Percentiles rank a stretch among this genome's conserved stretches.
phyloP scores from a whole-genome alignment of 78 protist species.

The Cavenderia fasciculata region DNA sequence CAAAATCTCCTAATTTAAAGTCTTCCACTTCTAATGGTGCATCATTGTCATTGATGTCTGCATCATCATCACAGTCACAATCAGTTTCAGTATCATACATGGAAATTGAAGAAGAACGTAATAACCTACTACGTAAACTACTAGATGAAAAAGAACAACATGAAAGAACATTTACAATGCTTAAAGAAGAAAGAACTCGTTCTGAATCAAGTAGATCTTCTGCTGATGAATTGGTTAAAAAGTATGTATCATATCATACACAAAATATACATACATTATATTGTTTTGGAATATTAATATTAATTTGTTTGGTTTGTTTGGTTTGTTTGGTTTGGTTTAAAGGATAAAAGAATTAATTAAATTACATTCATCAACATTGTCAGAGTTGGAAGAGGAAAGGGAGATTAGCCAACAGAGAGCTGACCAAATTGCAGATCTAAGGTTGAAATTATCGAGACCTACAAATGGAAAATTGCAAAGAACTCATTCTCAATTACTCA shows the following conservation, averaged over 20 bases:
- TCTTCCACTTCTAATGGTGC: neutral
- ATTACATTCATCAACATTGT: slow-evolving; percentile 27
- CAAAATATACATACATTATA: too few species aligned
- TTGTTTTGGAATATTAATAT: too few species aligned
- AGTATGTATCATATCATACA: slow-evolving; percentile 15
- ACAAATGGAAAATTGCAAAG: neutral
- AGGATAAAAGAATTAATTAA: slow-evolving; percentile 43
- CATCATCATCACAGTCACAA: too few species aligned
- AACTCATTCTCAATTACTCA: slow-evolving; percentile 9
- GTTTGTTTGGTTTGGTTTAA: too few species aligned
- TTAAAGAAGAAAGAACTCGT: slow-evolving; percentile 25
- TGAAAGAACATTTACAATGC: neutral
- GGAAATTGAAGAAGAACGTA: slow-evolving; percentile 51
- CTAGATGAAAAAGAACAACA: slow-evolving; percentile 39
- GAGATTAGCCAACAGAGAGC: slow-evolving; percentile 13
- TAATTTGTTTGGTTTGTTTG: too few species aligned
- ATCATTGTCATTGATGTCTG: neutral
- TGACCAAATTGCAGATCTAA: slow-evolving; percentile 19
- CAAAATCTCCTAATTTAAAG: neutral
- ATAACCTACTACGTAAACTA: slow-evolving; percentile 15
- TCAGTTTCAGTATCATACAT: neutral
- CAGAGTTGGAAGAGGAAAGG: slow-evolving; percentile 57
- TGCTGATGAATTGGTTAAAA: slow-evolving; percentile 58
- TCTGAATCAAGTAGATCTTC: slow-evolving; percentile 26
- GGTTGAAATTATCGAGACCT: slow-evolving; percentile 27